Conservation (phyloP, 2,329 filamentous ascomycete genomes). For the Elsinoe perseae region DNA sequence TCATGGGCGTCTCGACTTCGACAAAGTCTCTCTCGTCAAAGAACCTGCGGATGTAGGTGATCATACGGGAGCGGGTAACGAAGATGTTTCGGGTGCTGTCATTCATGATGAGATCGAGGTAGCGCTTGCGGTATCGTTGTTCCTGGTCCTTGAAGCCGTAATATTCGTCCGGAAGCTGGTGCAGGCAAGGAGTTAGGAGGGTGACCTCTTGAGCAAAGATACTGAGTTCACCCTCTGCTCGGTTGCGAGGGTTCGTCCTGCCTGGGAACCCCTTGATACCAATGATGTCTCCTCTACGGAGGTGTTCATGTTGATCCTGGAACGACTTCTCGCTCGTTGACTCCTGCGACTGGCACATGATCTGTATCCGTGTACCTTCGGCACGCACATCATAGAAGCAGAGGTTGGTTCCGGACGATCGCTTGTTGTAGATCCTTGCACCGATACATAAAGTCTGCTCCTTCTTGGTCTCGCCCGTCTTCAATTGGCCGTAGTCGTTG, state of each 20-base stretch:
- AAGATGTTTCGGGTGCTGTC: conserved; percentile 76
- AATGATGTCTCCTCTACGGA: conserved; percentile 87
- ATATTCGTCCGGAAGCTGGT: conserved; percentile 82
- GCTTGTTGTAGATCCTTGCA: conserved; percentile 83
- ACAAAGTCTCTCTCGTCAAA: conserved; percentile 83
- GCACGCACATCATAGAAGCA: conserved; percentile 83
- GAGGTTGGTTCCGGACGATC: conserved; percentile 72
- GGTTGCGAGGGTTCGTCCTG: conserved; percentile 79
- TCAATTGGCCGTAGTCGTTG: conserved; percentile 68
- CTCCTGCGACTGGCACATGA: conserved; percentile 85
- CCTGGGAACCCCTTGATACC: conserved; percentile 79
- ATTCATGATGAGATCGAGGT: conserved; percentile 97
- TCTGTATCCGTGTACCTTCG: conserved; percentile 72
- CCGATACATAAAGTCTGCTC: conserved; percentile 70
- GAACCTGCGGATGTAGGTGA: conserved; percentile 80
- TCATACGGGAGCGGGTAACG: conserved; percentile 76
- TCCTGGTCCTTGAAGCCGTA: conserved; percentile 96
- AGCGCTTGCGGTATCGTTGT: conserved; percentile 84
- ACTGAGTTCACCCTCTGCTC: conserved; percentile 82
- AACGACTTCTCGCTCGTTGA: conserved; percentile 63
- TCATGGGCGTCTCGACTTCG: conserved; percentile 95
- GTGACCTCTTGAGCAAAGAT: conserved; percentile 84
- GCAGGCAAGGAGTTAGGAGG: conserved; percentile 82
- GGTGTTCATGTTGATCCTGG: conserved; percentile 77
- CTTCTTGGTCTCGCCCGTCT: conserved; percentile 77